Evolutionary conservation across 164 flowering plant species (phyloP).

Genomic region (Aristolochia fimbriata): DNA sequence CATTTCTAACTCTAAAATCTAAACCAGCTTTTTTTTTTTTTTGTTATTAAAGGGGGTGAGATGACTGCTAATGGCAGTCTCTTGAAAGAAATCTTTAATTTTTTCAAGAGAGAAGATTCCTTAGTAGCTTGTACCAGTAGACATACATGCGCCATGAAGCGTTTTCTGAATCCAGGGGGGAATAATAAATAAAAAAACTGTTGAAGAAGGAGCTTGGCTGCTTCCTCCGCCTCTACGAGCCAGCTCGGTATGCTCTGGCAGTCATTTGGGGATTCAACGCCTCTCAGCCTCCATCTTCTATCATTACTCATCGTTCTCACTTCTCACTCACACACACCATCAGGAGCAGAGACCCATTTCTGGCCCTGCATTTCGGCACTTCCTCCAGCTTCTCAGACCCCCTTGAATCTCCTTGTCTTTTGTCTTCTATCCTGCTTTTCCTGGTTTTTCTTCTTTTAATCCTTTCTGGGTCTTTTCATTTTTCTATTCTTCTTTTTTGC

Average conservation of each 20-base stretch:
- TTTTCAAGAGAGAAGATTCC: no score
- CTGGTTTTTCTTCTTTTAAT: not conserved
- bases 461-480: slow-evolving; percentile 1
- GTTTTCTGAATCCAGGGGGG: slow-evolving; percentile 9
- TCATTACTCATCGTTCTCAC: not conserved
- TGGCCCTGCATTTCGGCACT: not conserved
- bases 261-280: not conserved
- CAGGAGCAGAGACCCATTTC: not conserved
- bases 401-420: slow-evolving; percentile 9
- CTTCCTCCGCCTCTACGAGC: not conserved
- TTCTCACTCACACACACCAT: not conserved
- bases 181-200: not conserved
- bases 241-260: not conserved
- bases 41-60: no score
- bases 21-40: no score
- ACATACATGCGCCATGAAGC: no score
- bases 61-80: no score
- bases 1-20: no score
- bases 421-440: not conserved
- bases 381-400: not conserved
- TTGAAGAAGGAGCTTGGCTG: not conserved
- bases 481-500: slow-evolving; percentile 3
- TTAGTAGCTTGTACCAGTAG: no score
- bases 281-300: not conserved
- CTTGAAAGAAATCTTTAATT: no score